Evolutionary conservation across 2,329 filamentous ascomycete species (phyloP).

Genomic region (Diplodia intermedia): DNA sequence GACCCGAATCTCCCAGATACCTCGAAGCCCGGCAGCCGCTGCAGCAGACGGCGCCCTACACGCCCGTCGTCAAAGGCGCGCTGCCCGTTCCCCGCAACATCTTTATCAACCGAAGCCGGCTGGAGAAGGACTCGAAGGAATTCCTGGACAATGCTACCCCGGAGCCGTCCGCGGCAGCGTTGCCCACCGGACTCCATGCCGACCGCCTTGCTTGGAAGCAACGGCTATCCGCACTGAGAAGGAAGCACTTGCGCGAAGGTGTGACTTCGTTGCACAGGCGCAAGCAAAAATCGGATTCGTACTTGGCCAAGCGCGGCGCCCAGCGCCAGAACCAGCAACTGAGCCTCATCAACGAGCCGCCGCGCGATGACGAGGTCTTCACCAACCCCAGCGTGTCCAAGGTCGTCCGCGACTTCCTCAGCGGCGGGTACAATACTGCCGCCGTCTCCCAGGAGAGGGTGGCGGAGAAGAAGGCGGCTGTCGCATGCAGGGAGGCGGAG

Average conservation of each 20-base stretch:
- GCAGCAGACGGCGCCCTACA: constrained; percentile 67
- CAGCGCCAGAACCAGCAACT: constrained; percentile 55
- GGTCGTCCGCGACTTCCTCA: constrained; percentile 40
- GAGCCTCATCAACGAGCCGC: constrained; percentile 65
- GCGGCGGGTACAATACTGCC: constrained; percentile 37
- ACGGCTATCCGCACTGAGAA: constrained; percentile 73
- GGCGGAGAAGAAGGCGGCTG: constrained; percentile 33
- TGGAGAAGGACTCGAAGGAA: constrained; percentile 62
- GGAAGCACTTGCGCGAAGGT: constrained; percentile 74
- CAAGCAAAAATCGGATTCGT: constrained; percentile 41
- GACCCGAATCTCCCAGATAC: constrained; percentile 84
- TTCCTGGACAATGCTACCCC: constrained; percentile 70
- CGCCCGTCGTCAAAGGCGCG: constrained; percentile 70
- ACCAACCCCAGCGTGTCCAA: constrained; percentile 69
- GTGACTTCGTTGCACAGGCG: constrained; percentile 69
- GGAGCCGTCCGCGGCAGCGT: constrained; percentile 54
- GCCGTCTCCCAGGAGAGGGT: background rate
- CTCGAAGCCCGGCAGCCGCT: constrained; percentile 79
- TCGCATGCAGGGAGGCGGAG: constrained; percentile 53
- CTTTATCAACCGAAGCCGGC: constrained; percentile 60
- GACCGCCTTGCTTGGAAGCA: constrained; percentile 70
- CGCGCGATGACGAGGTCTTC: constrained; percentile 76
- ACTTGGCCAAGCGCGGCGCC: constrained; percentile 38
- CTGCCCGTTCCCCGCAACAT: constrained; percentile 83
- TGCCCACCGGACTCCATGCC: constrained; percentile 49